Evolutionary conservation across 139 green algal species (phyloP).

Genomic region (Closterium sp.): DNA sequence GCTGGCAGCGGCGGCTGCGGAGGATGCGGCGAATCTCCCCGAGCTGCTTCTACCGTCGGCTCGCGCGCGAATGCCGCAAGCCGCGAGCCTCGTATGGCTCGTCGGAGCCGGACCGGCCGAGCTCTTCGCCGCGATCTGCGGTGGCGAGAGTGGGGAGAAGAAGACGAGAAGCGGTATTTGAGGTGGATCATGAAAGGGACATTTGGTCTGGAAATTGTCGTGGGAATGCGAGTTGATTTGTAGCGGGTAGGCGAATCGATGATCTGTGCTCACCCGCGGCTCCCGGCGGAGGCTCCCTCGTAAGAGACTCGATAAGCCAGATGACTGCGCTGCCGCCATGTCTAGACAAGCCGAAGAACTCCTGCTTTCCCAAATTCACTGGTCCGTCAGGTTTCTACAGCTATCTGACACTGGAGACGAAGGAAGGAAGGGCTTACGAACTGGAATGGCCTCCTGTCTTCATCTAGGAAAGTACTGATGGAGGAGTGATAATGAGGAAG

Average conservation of each 20-base stretch:
- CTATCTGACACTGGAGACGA: no score
- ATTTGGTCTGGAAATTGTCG: no score
- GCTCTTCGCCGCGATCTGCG: not conserved
- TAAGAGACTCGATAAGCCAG: not conserved
- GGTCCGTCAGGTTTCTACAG: not conserved
- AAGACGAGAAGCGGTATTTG: no score
- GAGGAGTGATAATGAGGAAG: no score
- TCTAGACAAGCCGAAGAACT: not conserved
- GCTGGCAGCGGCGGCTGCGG: not conserved
- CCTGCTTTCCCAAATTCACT: not conserved
- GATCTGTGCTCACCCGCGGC: not conserved
- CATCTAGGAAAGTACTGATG: no score
- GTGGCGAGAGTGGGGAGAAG: not conserved
- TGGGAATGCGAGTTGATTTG: not conserved
- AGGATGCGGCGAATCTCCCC: not conserved
- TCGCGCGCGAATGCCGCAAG: not conserved
- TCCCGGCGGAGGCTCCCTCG: not conserved
- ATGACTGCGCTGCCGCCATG: not conserved
- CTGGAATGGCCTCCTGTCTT: no score
- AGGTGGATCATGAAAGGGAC: no score
- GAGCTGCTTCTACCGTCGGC: not conserved
- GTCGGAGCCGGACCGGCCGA: not conserved
- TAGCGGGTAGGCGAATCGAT: not conserved
- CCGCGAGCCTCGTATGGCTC: not conserved
- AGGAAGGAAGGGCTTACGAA: no score